phyloP scores from a whole-genome alignment of 768 basidiomycete genomes.

The Ramaria rubella region DNA sequence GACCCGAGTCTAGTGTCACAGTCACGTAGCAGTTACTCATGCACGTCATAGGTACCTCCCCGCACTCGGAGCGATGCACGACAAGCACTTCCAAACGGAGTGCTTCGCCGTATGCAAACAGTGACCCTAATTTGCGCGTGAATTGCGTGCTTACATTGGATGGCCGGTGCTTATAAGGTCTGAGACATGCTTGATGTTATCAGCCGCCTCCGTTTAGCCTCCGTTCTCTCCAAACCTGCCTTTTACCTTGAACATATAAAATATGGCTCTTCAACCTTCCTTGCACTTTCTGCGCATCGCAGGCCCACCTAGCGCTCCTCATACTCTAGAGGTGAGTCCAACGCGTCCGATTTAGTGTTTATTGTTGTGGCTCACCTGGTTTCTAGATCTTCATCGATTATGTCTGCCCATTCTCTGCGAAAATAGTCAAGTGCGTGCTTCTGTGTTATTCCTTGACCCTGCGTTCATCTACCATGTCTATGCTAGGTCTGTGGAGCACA shows the following conservation, averaged over 20 bases:
- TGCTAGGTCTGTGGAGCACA: conserved; percentile 46
- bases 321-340: conserved; percentile 79
- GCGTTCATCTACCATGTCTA: conserved; percentile 19
- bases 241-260: neutral
- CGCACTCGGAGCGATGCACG: too few species aligned
- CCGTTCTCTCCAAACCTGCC: neutral
- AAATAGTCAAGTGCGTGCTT: conserved; percentile 36
- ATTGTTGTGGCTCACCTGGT: neutral
- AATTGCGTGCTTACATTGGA: too few species aligned
- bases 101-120: too few species aligned
- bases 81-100: too few species aligned
- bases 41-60: too few species aligned
- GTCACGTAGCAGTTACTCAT: neutral
- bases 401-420: conserved; percentile 61
- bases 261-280: conserved; percentile 79
- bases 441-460: neutral
- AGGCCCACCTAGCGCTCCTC: conserved; percentile 53
- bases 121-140: too few species aligned
- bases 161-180: too few species aligned
- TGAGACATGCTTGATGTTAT: too few species aligned
- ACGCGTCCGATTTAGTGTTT: conserved; percentile 21
- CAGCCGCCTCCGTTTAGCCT: too few species aligned
- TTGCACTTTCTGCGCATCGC: conserved; percentile 58
- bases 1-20: too few species aligned
- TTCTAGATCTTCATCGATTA: conserved; percentile 47